phyloP scores from a whole-genome alignment of 805 yeast genomes.

The Huiozyma sinensis region DNA sequence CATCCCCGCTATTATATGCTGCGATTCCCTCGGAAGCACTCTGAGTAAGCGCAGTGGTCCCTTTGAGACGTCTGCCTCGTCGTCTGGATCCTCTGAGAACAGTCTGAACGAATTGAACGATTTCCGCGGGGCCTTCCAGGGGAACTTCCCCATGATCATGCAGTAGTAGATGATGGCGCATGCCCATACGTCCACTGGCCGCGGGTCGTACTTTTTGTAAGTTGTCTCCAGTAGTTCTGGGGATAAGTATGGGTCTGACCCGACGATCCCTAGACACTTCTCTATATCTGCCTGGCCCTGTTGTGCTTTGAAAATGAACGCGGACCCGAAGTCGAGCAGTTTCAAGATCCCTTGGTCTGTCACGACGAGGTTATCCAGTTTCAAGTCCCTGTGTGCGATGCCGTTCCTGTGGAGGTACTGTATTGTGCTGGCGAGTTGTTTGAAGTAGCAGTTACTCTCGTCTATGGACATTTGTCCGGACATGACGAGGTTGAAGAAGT shows the following conservation, averaged over 20 bases:
- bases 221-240: slow-evolving; percentile 63
- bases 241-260: slow-evolving; percentile 91
- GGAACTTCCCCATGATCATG: slow-evolving; percentile 77
- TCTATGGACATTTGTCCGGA: slow-evolving; percentile 60
- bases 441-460: slow-evolving; percentile 73
- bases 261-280: slow-evolving; percentile 76
- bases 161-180: slow-evolving; percentile 87
- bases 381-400: slow-evolving; percentile 85
- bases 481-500: slow-evolving; percentile 90
- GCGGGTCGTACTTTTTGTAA: slow-evolving; percentile 57
- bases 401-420: slow-evolving; percentile 69
- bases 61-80: slow-evolving; percentile 33
- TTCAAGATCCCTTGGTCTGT: slow-evolving; percentile 64
- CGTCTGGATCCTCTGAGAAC: slow-evolving; percentile 39
- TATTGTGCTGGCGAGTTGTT: slow-evolving; percentile 70
- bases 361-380: slow-evolving; percentile 89
- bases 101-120: slow-evolving; percentile 66
- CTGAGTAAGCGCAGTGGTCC: slow-evolving; percentile 71
- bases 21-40: slow-evolving; percentile 56
- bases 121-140: slow-evolving; percentile 88
- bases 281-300: slow-evolving; percentile 48
- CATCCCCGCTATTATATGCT: slow-evolving; percentile 56
- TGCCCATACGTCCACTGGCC: slow-evolving; percentile 88
- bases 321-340: slow-evolving; percentile 88
- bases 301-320: slow-evolving; percentile 54